Evolutionary conservation across 169 alveolate genomes (phyloP), one percentile per base, ranked within the genome.

Genomic region (Theileria sp.): DNA sequence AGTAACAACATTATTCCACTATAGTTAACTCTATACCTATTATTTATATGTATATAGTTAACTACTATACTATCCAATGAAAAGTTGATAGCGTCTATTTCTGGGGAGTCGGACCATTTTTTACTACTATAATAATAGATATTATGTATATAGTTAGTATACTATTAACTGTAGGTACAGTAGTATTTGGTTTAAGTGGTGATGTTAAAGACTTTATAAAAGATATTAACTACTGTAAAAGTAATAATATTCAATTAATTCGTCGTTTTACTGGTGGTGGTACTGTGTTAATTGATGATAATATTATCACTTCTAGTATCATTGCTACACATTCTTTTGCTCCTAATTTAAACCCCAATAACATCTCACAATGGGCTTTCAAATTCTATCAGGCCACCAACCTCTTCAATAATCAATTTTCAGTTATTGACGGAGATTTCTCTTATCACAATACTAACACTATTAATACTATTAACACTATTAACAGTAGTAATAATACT

Each of bases 211-310:
- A 87, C 26, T 80, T 81, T 36, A 80, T 86, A 56, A 91, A 75
- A 19, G 89, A 91, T 38, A 58, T 58, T 6, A 70, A 87, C n/a
- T 79, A 77, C 44, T 67, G 88, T 65, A 64, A 77, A 21, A 34
- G 66, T 17, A 61, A 75, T 23, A 81, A 86, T 7, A 85, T 90
- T 0, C 23, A 70, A 6, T 36, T 87, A 26, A 91, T 91, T 25
- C 79, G 72, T 26, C 84, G 94, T 28, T 91, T 79, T 67, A 91
- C 93, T 26, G 94, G 94, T 3, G 94, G 94, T 2, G 94, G 94
- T 6, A 91, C 94, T 12, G 93, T 91, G 12, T 72, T 81, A 58
- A 85, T 91, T 19, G 92, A 81, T 66, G 80, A 80, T 28, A 79
- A 84, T 56, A 82, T 87, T 17, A 15, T 91, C 10, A 61, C 80